Base-by-base conservation (phyloP, 2,329 filamentous ascomycete species). In the Claviceps sp. region DNA sequence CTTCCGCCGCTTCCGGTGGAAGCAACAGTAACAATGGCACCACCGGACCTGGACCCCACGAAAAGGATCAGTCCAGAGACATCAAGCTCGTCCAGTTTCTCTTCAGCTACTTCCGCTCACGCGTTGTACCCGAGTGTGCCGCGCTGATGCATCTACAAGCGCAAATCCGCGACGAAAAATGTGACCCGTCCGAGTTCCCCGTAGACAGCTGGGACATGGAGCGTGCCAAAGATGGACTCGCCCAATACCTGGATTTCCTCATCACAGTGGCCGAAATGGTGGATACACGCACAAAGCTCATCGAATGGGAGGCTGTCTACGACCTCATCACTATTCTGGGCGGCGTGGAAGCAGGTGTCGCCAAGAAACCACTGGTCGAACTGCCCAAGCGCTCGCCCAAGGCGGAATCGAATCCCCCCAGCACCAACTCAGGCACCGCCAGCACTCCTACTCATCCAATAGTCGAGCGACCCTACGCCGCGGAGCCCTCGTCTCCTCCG, bases 131-230 rank as follows among this genome's bases (percentile, higher is more conserved):
- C 0, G 90, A 96, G 63, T 95, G 89, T 16, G 87, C 90, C 51
- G 90, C 90, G n/a, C 74, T 96, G 40, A 95, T 97, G 71, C 88
- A 93, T 62, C 77, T 95, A 3, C 91, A 97, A 70, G 87, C 88
- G 16, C 86, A 95, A 63, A 95, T 96, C 37, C 84, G 88, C 43
- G 82, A 84, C 42, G 82, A 84, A 37, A 76, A 82, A 52, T 81
- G 84, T 16, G 79, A 91, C 55, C 82, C 88, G 0, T 82, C 87
- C 55, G 90, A 96, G 61, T 97, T 96, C 61, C 91, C 91, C 0
- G 82, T 96, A 1, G 94, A 97, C 61, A 78, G 89, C 47, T 97
- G 91, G 91, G 91, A 97, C 61, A 95, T 97, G 85, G 91, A 97
- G 65, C 82, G 91, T 14, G 91, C 94, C 54, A 95, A 95, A 65